Evolutionary conservation across 371 early-diverging fungal genomes (phyloP).

Genomic region (Sporodiniella umbellata): DNA sequence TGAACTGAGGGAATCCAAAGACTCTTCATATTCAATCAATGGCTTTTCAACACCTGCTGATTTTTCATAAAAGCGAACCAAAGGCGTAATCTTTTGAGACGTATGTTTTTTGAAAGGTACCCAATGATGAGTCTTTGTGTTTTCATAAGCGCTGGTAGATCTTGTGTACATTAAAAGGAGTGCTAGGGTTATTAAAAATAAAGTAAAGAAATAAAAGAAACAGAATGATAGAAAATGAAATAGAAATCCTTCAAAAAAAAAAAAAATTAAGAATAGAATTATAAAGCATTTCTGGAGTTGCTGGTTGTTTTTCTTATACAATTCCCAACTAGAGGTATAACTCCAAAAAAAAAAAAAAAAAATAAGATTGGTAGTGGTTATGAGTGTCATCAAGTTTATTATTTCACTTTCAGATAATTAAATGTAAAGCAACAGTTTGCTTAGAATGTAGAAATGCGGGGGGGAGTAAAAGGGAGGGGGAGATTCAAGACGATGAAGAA

Average conservation of each 20-base stretch:
- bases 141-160: background rate
- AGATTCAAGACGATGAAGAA: too few species aligned
- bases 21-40: background rate
- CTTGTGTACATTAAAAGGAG: background rate
- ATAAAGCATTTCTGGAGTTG: background rate
- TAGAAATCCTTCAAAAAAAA: too few species aligned
- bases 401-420: too few species aligned
- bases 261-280: too few species aligned
- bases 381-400: too few species aligned
- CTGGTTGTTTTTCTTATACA: background rate
- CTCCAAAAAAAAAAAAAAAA: too few species aligned
- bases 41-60: background rate
- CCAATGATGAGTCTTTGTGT: background rate
- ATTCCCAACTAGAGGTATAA: background rate
- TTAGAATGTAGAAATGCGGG: background rate
- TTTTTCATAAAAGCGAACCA: background rate
- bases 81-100: background rate
- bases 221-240: background rate
- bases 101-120: background rate
- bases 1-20: background rate
- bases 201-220: background rate
- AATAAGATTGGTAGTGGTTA: too few species aligned
- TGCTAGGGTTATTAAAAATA: too few species aligned
- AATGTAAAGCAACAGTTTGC: too few species aligned
- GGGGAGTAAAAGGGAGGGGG: too few species aligned